Evolutionary conservation across 2,329 filamentous ascomycete genomes (phyloP), one percentile per base, ranked within the genome.

Genomic region (Rugonectria rugulosa): DNA sequence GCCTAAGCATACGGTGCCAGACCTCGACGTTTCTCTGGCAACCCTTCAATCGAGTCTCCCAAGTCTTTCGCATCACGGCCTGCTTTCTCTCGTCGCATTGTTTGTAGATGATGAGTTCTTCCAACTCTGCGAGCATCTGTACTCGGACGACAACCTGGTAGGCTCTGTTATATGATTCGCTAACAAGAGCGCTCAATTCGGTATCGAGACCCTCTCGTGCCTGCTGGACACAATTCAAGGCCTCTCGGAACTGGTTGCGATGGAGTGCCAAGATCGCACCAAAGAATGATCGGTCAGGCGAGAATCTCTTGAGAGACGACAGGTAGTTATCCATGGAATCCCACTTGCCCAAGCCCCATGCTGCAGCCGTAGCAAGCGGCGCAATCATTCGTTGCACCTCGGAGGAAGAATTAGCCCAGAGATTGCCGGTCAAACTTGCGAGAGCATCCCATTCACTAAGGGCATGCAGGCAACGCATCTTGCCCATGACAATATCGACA

Each of bases 61-160:
- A 99, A 1, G 95, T 98, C 64, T 87, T 84, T 32, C 94, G 88
- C 88, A 99, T 92, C 1, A 91, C 92, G 23, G 89, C 89, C 73
- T 95, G 91, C 77, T 95, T 97, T 68, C 90, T 90, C 9, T 87
- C 86, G 64, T 97, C 92, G 57, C 91, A 91, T 70, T 98, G 93
- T 77, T 99, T 99, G 81, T 99, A 99, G 7, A 89, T 87, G 67
- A 99, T 98, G 65, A 99, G 93, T 72, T 99, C 95, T 72, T 99
- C 95, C 4, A 99, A 82, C 74, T 99, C 95, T 4, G 96, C 95
- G 66, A 99, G 86, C 96, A 99, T 99, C 75, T 99, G 95, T 1
- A 99, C 93, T 37, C 95, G 89, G 40, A 99, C 94, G 56, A 99
- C 92, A n/a, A 97, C 94, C 63, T 94, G 88, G 75, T 99, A 99